Base-by-base conservation (phyloP, 139 green algal genomes). In the Micromonas pusilla region DNA sequence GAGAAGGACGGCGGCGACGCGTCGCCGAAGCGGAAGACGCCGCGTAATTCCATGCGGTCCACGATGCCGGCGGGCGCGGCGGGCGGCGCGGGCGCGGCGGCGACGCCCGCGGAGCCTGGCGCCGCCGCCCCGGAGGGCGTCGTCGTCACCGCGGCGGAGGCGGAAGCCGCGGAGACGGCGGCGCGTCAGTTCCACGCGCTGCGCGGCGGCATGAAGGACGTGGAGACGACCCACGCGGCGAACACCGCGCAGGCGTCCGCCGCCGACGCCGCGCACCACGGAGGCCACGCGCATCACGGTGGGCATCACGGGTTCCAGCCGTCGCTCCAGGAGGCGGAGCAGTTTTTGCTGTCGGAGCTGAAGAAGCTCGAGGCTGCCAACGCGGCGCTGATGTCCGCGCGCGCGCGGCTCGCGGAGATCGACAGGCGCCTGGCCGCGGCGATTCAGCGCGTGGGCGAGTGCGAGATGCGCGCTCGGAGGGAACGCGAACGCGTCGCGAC, bases 301-400 rank as follows among this genome's bases (percentile, higher is more conserved):
- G 16, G 16, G 9, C 45, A 57, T 57, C 45, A 16, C 45, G 9
- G 9, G 45, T 16, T 23, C 45, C 53, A 62, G 68, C 68, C 68
- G 37, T 28, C 37, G 23, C 52, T 75, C 34, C 68, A 75, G 5
- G 68, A 75, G 33, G 53, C 53, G 21, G 68, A 75, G 9, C 37
- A 75, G 5, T n/a, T 75, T 19, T 62, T 75, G 1, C 37, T 75
- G 20, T 21, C 23, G 26, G 68, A 75, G 30, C 68, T 75, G 31
- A 75, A 75, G 68, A 75, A 62, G 38, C 37, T 75, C 19, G 68
- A 75, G 30, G 37, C 37, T 5, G 68, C 68, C 1, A 75, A 75
- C 30, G 38, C 68, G 13, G 25, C 23, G 16, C 23, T 75, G 23
- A 39, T 75, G 36, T 39, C 52, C 4, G 68, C 68, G 23, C 68